Base-by-base conservation (phyloP, 371 early-diverging fungal species). In the Apophysomyces trapeziformis region DNA sequence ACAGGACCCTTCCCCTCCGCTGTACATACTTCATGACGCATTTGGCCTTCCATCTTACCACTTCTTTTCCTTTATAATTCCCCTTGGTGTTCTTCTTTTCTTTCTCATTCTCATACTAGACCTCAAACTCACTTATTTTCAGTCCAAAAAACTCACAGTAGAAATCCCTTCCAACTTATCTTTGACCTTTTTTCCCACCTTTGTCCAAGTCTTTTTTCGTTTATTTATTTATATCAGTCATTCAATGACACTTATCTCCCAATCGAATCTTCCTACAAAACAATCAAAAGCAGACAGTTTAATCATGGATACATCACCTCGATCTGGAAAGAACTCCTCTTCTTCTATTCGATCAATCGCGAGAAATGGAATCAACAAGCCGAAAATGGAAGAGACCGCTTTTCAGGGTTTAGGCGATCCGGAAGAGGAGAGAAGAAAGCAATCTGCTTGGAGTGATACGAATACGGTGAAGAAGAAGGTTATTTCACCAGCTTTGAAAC, bases 381-480 rank as follows among this genome's bases (percentile, higher is more conserved):
- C 54, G 16, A 50, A 21, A 21, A 50, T 21, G 21, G 54, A 50
- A 21, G 54, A 50, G 5, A 35, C 21, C 9, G 21, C 21, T 21
- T 50, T 50, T 50, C 21, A 16, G 9, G 11, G 21, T 50, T 41
- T 41, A 41, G 41, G 41, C 41, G 54, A 50, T 21, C 7, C 21
- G 21, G 54, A 50, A 26, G 54, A 50, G 18, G 44, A 39, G 58
- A 69, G 64, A 45, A 69, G 64, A 60, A 68, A 68, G 39, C 69
- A 65, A 21, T 64, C 69, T 16, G 69, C 57, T n/a, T 69, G 69
- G 69, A 61, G 47, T 14, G 69, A 67, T 38, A n/a, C 68, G 1
- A 67, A 43, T 57, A 59, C 43, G 7, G 65, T 69, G 18, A 50
- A 50, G 54, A 59, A 60, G 46, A 64, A 64, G 39, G 64, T 61